Base-by-base conservation (phyloP, 371 early-diverging fungal species). In the Mucor piriformis region DNA sequence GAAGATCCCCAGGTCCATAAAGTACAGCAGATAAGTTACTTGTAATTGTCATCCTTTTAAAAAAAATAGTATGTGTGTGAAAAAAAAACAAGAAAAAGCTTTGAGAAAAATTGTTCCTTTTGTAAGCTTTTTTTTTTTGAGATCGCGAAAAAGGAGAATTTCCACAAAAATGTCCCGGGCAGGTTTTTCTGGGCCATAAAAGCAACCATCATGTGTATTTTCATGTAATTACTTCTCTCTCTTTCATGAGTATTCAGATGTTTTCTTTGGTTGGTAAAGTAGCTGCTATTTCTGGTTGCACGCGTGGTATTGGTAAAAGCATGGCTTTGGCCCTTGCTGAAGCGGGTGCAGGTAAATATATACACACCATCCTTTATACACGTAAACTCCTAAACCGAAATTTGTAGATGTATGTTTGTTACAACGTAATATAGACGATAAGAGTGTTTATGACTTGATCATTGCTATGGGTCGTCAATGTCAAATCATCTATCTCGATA, bases 271-370 rank as follows among this genome's bases (percentile, higher is more conserved):
- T 40, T n/a, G 67, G 67, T 0, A 69, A 69, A 42, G 37, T 54
- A n/a, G 72, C 69, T 43, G 69, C 65, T 27, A 54, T 69, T 23
- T 44, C 64, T 23, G 74, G 74, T 16, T 61, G 68, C 23, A 71
- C 71, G 18, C 63, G 69, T 24, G 71, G 74, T 47, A 70, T 71
- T 57, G 71, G 71, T 3, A 43, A 50, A 10, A 48, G 57, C 16
- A 71, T 74, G 74, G 64, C 71, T 2, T 27, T 68, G n/a, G 66
- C 60, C 5, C 53, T 74, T 3, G 71, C 74, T 23, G 66, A 74
- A 50, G 69, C 69, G 16, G 69, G 74, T 37, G 74, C 71, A 50
- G 74, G 71, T 68, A 70, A n/a, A n/a, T n/a, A n/a, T n/a, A n/a
- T n/a, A n/a, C n/a, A n/a, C n/a, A n/a, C n/a, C n/a, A n/a, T n/a